These are phyloP conservation scores for Biscutella auriculata DNA, from an alignment of 441 rosid species.

Conservation along the genomic window DNA sequence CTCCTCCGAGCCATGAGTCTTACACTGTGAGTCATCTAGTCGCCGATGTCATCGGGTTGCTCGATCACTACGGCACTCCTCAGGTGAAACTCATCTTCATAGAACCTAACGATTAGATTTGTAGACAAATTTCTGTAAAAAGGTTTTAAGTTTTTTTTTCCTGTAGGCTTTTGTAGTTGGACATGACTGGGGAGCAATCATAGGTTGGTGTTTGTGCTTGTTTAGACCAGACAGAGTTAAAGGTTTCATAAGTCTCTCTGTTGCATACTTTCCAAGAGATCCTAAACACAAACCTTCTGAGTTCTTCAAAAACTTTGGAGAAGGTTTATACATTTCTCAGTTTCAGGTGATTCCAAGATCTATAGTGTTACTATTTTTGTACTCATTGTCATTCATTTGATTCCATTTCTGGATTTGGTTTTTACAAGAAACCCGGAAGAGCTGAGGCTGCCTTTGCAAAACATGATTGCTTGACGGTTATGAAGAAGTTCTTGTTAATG, in stretches of 20 bases:
- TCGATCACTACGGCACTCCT: constrained; percentile 45
- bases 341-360: constrained; percentile 36
- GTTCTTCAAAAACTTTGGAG: constrained; percentile 28
- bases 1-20: constrained; percentile 31
- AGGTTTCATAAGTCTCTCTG: constrained; percentile 40
- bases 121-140: not conserved
- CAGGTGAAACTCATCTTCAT: constrained; percentile 29
- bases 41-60: constrained; percentile 54
- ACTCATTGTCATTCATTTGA: not conserved
- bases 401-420: not conserved
- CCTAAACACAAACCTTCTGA: constrained; percentile 27
- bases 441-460: constrained; percentile 60
- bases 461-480: constrained; percentile 42
- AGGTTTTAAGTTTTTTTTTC: not conserved
- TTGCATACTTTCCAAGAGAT: constrained; percentile 37
- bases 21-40: constrained; percentile 39
- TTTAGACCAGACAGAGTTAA: constrained; percentile 56
- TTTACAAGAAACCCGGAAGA: constrained; percentile 54
- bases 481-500: constrained; percentile 56
- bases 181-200: constrained; percentile 63
- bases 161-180: constrained; percentile 61
- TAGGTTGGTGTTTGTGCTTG: constrained; percentile 45
- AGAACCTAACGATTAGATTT: not conserved
- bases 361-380: not conserved
- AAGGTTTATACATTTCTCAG: constrained; percentile 47